phyloP scores from a whole-genome alignment of 805 yeast species.

The Phaffomyces opuntiae region DNA sequence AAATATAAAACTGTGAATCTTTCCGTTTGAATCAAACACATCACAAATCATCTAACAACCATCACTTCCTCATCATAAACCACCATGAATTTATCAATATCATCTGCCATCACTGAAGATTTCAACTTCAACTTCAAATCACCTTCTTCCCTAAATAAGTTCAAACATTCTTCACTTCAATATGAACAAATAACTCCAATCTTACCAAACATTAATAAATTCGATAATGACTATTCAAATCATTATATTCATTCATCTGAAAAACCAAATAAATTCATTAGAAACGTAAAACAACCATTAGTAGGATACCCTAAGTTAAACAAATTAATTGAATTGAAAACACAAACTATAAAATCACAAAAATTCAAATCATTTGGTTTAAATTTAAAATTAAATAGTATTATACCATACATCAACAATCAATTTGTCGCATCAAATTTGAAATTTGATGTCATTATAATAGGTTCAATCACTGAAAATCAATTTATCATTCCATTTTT shows the following conservation, averaged over 20 bases:
- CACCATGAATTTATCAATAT: conserved; percentile 5
- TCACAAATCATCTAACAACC: background rate
- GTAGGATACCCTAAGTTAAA: conserved; percentile 86
- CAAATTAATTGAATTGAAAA: conserved; percentile 58
- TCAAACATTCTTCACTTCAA: conserved; percentile 1
- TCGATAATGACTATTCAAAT: conserved; percentile 68
- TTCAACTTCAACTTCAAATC: conserved; percentile 1
- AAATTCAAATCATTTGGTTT: conserved; percentile 63
- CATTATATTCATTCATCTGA: conserved; percentile 56
- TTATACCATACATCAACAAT: conserved; percentile 47
- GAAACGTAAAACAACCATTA: conserved; percentile 59
- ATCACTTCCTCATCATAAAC: background rate
- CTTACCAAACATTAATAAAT: background rate
- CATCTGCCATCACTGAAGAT: conserved; percentile 7
- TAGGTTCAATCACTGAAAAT: conserved; percentile 76
- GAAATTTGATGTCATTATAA: conserved; percentile 85
- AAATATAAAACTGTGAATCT: too few relatives aligned
- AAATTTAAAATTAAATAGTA: conserved; percentile 42
- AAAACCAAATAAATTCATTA: conserved; percentile 56
- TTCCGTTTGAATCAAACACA: too few relatives aligned
- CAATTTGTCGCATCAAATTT: conserved; percentile 54
- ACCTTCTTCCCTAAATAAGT: conserved; percentile 2
- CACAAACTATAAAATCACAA: conserved; percentile 43
- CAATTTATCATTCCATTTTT: conserved; percentile 60
- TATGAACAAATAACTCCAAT: conserved; percentile 7